Evolutionary conservation across 495 filamentous ascomycete species (phyloP).

Genomic region (Aspergillus indologenus): DNA sequence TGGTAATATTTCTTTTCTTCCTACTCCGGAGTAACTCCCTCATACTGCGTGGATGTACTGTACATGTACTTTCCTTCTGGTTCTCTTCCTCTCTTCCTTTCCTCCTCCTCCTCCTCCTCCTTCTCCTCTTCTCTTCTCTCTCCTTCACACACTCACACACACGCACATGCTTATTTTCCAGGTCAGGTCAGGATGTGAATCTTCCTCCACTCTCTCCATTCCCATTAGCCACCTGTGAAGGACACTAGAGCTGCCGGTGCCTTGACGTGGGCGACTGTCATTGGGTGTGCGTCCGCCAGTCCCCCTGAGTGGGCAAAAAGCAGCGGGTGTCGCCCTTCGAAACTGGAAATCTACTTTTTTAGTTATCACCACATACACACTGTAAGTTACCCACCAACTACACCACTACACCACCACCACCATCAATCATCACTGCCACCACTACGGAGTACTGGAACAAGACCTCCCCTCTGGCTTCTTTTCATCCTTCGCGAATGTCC

Average conservation of each 20-base stretch:
- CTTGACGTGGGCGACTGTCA: constrained; percentile 43
- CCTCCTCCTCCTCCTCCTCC: constrained; percentile 3
- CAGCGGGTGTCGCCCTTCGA: too few species aligned
- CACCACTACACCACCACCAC: not conserved
- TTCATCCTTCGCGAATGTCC: not conserved
- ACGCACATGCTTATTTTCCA: not conserved
- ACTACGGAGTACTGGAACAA: too few species aligned
- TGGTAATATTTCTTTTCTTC: not conserved
- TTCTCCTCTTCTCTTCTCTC: constrained; percentile 1
- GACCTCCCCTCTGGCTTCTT: not conserved
- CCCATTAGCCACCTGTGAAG: not conserved
- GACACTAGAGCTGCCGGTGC: constrained; percentile 14
- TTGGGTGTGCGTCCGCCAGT: constrained; percentile 32
- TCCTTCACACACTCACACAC: not conserved
- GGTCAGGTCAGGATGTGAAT: not conserved
- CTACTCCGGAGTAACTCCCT: not conserved
- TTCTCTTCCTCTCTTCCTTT: constrained; percentile 4
- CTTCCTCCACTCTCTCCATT: constrained; percentile 3
- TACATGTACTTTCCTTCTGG: constrained; percentile 8
- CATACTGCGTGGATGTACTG: too few species aligned
- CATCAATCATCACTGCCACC: not conserved
- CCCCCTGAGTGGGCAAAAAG: constrained; percentile 28
- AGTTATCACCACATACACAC: not conserved
- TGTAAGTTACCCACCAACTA: not conserved
- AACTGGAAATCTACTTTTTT: not conserved